phyloP scores from a whole-genome alignment of 768 basidiomycete genomes.

The Russula griseocarnosa region DNA sequence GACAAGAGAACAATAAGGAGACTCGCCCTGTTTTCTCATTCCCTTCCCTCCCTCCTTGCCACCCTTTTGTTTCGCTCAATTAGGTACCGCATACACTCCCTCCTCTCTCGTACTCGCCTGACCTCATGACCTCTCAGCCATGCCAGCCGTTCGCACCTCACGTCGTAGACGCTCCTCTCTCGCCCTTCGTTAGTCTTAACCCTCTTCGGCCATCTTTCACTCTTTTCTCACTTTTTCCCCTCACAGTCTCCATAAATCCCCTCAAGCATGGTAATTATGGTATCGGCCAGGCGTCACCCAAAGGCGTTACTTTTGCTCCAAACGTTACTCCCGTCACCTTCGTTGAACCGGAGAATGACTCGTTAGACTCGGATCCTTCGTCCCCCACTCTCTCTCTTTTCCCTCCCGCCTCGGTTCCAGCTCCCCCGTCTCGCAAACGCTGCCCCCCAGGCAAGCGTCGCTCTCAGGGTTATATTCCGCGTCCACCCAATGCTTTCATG shows the following conservation, averaged over 20 bases:
- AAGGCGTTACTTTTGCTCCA: slow-evolving; percentile 60
- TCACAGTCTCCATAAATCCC: slow-evolving; percentile 32
- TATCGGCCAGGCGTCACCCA: slow-evolving; percentile 38
- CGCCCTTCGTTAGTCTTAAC: slow-evolving; percentile 23
- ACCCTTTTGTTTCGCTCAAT: slow-evolving; percentile 29
- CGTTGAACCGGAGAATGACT: slow-evolving; percentile 36
- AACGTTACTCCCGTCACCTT: slow-evolving; percentile 56
- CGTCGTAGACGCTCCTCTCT: slow-evolving; percentile 29
- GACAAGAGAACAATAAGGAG: slow-evolving; percentile 26
- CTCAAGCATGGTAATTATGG: slow-evolving; percentile 55
- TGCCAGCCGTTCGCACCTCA: slow-evolving; percentile 26
- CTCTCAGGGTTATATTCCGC: slow-evolving; percentile 44
- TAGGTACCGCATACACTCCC: slow-evolving; percentile 19
- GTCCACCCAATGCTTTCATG: slow-evolving; percentile 41
- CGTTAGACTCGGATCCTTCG: slow-evolving; percentile 34
- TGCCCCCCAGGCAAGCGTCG: slow-evolving; percentile 59
- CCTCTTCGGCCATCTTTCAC: too few relatives aligned
- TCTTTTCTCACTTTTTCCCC: too few relatives aligned
- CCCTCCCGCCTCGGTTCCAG: slow-evolving; percentile 48
- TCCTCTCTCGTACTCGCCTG: background rate
- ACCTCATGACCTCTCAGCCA: slow-evolving; percentile 14
- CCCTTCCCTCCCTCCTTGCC: background rate
- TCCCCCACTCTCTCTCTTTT: slow-evolving; percentile 46
- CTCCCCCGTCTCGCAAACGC: slow-evolving; percentile 44
- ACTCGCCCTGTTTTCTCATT: background rate